These are phyloP conservation scores for Hordeum marinum DNA, from an alignment of 176 grass and related monocot genomes.

Conservation along the genomic window DNA sequence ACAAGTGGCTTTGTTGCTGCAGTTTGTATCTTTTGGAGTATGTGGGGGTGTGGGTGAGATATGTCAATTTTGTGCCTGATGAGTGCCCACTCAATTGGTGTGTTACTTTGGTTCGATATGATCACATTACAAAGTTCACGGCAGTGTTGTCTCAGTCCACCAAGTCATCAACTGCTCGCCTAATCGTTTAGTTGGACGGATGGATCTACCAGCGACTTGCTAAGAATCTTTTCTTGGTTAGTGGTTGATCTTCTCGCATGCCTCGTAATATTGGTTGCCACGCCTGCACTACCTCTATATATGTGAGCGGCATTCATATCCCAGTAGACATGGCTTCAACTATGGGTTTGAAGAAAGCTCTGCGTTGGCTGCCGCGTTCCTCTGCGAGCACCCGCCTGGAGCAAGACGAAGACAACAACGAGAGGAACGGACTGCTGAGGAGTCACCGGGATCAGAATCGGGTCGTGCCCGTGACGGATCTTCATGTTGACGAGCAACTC, in stretches of 20 bases:
- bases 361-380: conserved; percentile 43
- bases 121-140: neutral
- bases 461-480: conserved; percentile 49
- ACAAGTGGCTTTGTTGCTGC: conserved; percentile 16
- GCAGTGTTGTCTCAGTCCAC: no score
- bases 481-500: conserved; percentile 11
- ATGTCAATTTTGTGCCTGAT: conserved; percentile 18
- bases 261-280: neutral
- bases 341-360: conserved; percentile 35
- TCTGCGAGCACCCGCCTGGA: conserved; percentile 9
- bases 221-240: neutral
- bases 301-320: neutral
- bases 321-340: conserved; percentile 37
- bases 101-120: neutral
- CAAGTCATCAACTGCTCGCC: neutral
- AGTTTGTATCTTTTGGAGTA: conserved; percentile 30
- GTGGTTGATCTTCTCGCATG: conserved; percentile 7
- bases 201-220: conserved; percentile 21
- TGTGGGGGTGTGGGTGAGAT: conserved; percentile 19
- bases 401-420: conserved; percentile 34
- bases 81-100: neutral
- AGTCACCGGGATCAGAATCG: conserved; percentile 66
- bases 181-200: conserved; percentile 8
- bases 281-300: neutral
- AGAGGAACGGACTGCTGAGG: conserved; percentile 59